Evolutionary conservation across 2,329 filamentous ascomycete genomes (phyloP), one percentile per base, ranked within the genome.

Genomic region (Lasiodiplodia hormozganensis): DNA sequence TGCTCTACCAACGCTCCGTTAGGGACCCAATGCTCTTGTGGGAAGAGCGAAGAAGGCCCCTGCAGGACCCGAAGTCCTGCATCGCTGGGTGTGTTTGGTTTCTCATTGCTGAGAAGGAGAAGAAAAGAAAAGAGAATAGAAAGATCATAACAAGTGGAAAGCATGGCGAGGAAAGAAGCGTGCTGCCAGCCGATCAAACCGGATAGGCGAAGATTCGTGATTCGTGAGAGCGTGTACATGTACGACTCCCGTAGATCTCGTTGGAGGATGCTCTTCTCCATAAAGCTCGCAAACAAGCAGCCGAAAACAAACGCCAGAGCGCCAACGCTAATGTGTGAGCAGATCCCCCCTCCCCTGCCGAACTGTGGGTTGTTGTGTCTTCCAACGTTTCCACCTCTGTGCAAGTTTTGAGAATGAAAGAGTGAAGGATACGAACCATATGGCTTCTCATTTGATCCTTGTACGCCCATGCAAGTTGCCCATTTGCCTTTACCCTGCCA

Each of bases 1-100:
- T 79, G 70, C 71, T 82, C 71, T 82, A 72, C 80, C 81, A 82
- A 81, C 81, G 80, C 81, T 82, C 81, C 81, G 81, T 83, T 83
- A 80, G 80, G 78, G 77, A 75, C 75, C 71, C 21, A 72, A 75
- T 78, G 76, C 74, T 74, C 54, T 47, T 73, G 73, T 72, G 69
- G 71, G 66, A 69, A 72, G 76, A 58, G n/a, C 40, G 31, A 76
- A 73, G 38, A 8, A 60, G 74, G 77, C 78, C 77, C 78, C 78
- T 81, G 77, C 80, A 79, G 77, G 74, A 75, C 79, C 79, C 75
- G 75, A 77, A 72, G 77, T 80, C 74, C 77, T 79, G 77, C 81
- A 78, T 79, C 80, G 80, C 78, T 82, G 81, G 80, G 76, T 68
- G 38, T 58, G 23, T 67, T 36, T n/a, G n/a, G 54, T n/a, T 11